Evolutionary conservation across 305 asterid species (phyloP).

Genomic region (Plantago coronopus): DNA sequence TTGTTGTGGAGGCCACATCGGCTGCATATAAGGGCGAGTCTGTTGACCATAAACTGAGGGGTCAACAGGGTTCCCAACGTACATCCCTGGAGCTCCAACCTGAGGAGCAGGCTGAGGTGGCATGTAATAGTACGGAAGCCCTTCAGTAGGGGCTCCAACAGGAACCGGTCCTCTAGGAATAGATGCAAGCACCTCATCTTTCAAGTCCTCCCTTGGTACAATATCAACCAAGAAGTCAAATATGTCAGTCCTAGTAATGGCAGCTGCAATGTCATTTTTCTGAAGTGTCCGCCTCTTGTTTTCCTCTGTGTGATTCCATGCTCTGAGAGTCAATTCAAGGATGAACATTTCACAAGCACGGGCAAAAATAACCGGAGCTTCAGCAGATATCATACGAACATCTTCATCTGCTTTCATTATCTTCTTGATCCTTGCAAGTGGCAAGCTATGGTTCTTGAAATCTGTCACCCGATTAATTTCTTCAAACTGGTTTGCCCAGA

Average conservation of each 20-base stretch:
- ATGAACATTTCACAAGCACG: constrained; percentile 97
- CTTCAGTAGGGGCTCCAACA: constrained; percentile 75
- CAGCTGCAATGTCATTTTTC: constrained; percentile 92
- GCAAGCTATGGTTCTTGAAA: constrained; percentile 91
- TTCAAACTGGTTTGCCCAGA: constrained; percentile 75
- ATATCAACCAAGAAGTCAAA: constrained; percentile 93
- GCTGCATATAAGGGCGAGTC: constrained; percentile 73
- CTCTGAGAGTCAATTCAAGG: constrained; percentile 81
- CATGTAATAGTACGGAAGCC: constrained; percentile 77
- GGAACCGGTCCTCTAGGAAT: constrained; percentile 78
- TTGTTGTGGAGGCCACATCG: constrained; percentile 84
- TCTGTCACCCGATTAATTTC: constrained; percentile 74
- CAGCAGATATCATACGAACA: constrained; percentile 95
- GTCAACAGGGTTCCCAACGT: constrained; percentile 80
- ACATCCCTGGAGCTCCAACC: constrained; percentile 66
- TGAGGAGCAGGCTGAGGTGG: constrained; percentile 56
- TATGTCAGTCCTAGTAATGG: constrained; percentile 86
- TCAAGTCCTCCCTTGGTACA: constrained; percentile 90
- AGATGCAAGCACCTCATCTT: constrained; percentile 87
- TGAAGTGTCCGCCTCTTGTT: constrained; percentile 94
- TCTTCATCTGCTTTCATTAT: constrained; percentile 96
- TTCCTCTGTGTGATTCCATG: constrained; percentile 97
- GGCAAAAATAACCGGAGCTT: constrained; percentile 89
- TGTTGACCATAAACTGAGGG: constrained; percentile 71
- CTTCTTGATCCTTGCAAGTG: constrained; percentile 90